Evolutionary conservation across 805 yeast species (phyloP), one percentile per base, ranked within the genome.

Genomic region (Lipomyces oligophaga): DNA sequence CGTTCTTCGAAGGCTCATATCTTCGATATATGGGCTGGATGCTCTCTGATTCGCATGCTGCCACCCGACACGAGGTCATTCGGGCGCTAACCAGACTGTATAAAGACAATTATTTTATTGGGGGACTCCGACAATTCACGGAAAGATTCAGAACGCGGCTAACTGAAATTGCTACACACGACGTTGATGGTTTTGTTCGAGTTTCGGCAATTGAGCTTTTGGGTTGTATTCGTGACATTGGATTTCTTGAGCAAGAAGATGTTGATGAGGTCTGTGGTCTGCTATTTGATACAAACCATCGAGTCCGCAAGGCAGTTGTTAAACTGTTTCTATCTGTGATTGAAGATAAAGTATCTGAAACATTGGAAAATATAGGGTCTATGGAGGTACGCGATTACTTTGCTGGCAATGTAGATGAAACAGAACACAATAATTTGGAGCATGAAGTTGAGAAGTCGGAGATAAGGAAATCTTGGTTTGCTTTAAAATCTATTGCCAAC

Each of bases 11-110:
- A 50, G 80, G 82, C 10, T 69, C 80, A 1, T 85, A 80, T 59
- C 70, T 87, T 53, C 75, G 88, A 52, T 85, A 84, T 63, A 74
- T 84, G 59, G 95, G 95, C 3, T 84, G 94, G 94, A 69, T 85
- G 27, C 67, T 89, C 34, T 80, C 89, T n/a, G 96, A 88, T 60
- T 69, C 78, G 2, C 73, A 76, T 13, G 64, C 75, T 8, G 52
- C 61, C 2, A 94, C 85, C 1, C 73, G 95, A 55, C 61, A 71
- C 6, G 87, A 84, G 56, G 88, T 80, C 1, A 60, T 83, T 21
- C 77, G 72, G 55, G 72, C 75, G 3, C 65, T 88, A 35, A 62
- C 69, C 10, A 78, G 68, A 57, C 64, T 80, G 19, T 77, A 77
- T 60, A 69, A 65, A 41, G 69, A 66, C 22, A 66, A 67, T 20